phyloP scores from a whole-genome alignment of 208 protist species.

The Herpetomonas muscarum region DNA sequence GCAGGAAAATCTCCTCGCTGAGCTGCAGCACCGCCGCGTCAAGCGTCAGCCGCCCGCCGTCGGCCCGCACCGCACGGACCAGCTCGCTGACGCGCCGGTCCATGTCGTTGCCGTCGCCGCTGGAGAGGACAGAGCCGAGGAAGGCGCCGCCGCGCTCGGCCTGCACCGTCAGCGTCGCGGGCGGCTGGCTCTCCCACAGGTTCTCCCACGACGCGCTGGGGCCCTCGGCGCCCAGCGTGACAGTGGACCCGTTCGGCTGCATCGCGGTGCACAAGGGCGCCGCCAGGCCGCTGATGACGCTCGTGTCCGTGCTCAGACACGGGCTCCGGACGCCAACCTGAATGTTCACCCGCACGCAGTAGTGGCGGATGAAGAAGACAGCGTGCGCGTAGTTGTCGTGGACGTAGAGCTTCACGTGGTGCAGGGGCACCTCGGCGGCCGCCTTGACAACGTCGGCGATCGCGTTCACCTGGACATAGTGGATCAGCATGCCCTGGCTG shows the following conservation, averaged over 20 bases:
- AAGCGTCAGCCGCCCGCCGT: constrained; percentile 33
- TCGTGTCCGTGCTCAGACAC: constrained; percentile 67
- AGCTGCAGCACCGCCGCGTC: constrained; percentile 57
- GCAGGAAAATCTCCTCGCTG: constrained; percentile 28
- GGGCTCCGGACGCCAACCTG: constrained; percentile 63
- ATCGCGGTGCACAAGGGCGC: constrained; percentile 37
- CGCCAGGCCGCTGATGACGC: constrained; percentile 28
- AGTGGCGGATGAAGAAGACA: constrained; percentile 48
- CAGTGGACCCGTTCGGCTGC: constrained; percentile 33
- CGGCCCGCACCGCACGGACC: constrained; percentile 29
- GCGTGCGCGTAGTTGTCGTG: constrained; percentile 40
- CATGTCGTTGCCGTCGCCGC: constrained; percentile 8
- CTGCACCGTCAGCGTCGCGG: background rate
- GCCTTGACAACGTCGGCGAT: constrained; percentile 39
- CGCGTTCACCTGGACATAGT: constrained; percentile 57
- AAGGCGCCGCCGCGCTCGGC: background rate
- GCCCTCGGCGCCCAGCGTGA: constrained; percentile 51
- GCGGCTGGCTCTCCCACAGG: constrained; percentile 9
- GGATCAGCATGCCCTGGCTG: constrained; percentile 39
- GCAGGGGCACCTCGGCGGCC: constrained; percentile 30
- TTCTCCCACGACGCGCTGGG: constrained; percentile 32
- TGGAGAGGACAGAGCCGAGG: background rate
- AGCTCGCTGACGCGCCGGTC: constrained; percentile 18
- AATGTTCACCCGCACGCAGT: constrained; percentile 71
- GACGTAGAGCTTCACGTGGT: constrained; percentile 57